phyloP scores from a whole-genome alignment of 1,284 basidiomycete species.

The Heterobasidion occidentale region DNA sequence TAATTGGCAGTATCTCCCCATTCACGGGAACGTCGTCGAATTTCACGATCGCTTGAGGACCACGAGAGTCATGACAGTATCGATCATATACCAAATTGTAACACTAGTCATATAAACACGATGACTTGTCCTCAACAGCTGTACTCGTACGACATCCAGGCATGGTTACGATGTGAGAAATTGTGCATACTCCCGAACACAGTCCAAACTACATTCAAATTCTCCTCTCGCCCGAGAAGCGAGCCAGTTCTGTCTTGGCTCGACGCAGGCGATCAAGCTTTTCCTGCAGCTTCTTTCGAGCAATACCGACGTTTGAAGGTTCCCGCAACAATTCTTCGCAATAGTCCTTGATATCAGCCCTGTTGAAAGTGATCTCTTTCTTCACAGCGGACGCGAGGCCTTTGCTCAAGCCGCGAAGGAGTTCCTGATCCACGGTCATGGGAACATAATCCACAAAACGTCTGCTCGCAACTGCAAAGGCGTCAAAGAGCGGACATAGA shows the following conservation, averaged over 20 bases:
- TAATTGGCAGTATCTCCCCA: conserved; percentile 49
- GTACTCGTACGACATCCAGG: background rate
- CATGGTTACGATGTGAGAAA: background rate
- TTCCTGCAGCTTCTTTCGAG: conserved; percentile 2
- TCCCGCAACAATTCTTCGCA: conserved; percentile 5
- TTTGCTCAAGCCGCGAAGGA: conserved; percentile 5
- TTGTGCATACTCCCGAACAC: background rate
- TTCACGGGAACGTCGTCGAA: conserved; percentile 56
- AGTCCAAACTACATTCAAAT: background rate
- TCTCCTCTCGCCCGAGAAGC: background rate
- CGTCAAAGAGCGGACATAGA: background rate
- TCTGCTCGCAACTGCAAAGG: conserved; percentile 4
- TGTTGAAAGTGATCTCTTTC: conserved; percentile 2
- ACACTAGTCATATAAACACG: background rate
- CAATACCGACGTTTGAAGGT: background rate
- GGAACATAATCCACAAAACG: conserved; percentile 10
- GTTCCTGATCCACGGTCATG: conserved; percentile 6
- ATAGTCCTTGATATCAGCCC: conserved; percentile 1
- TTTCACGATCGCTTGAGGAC: conserved; percentile 42
- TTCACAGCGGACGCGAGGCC: background rate
- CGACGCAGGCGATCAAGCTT: conserved; percentile 1
- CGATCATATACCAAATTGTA: background rate
- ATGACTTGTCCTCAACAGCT: background rate
- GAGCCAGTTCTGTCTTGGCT: conserved; percentile 3
- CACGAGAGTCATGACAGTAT: background rate